phyloP scores from a whole-genome alignment of 352 stramenopile species.

The Blastocystis sp. region DNA sequence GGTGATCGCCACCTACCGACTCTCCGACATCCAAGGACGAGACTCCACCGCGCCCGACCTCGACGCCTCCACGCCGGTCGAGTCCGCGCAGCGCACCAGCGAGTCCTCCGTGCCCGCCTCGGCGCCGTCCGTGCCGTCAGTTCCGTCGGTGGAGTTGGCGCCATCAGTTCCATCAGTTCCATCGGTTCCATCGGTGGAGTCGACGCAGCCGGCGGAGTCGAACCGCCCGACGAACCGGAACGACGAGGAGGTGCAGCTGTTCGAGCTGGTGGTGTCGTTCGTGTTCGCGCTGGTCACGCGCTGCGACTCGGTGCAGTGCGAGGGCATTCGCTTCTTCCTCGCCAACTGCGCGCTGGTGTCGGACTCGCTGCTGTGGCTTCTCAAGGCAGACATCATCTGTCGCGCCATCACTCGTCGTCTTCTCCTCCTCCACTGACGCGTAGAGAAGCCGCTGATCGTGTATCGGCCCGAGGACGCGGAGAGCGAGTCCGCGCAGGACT shows the following conservation, averaged over 20 bases:
- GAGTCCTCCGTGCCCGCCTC: no score
- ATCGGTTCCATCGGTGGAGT: background rate
- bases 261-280: background rate
- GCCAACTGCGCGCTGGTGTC: background rate
- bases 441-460: background rate
- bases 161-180: no score
- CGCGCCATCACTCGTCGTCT: background rate
- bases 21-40: no score
- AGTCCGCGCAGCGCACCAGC: no score
- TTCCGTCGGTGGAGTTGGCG: no score
- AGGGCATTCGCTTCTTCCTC: background rate
- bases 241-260: background rate
- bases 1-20: no score
- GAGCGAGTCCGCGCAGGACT: background rate
- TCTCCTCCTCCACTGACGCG: background rate
- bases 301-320: background rate
- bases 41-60: no score
- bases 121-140: no score
- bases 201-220: background rate
- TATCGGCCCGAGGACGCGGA: background rate
- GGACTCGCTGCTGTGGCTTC: slow-evolving; percentile 27
- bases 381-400: slow-evolving; percentile 16
- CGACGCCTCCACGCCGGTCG: no score
- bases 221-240: no score
- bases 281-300: background rate